Evolutionary conservation across 148 eudicot genomes (phyloP).

Genomic region (Rhododendron molle): DNA sequence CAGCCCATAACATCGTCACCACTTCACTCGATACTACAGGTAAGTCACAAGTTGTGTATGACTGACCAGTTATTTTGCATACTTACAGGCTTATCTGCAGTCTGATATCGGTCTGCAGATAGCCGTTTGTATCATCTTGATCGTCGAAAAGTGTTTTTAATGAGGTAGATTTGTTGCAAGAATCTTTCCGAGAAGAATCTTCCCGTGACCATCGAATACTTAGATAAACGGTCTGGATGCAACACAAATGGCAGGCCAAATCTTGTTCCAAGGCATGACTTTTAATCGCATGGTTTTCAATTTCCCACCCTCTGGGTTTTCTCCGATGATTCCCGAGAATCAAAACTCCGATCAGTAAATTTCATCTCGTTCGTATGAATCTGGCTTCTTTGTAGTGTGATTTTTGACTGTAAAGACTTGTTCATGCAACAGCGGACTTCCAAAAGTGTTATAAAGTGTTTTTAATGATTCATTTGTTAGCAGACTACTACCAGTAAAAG

Average conservation of each 20-base stretch:
- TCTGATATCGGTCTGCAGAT: no score
- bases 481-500: not conserved
- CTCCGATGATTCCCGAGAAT: not conserved
- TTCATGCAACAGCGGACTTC: not conserved
- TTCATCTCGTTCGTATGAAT: not conserved
- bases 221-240: not conserved
- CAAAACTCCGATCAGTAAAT: not conserved
- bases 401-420: not conserved
- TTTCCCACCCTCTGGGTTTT: slow-evolving; percentile 17
- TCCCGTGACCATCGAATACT: no score
- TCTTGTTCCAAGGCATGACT: not conserved
- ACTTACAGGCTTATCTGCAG: no score
- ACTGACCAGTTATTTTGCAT: no score
- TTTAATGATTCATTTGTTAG: not conserved
- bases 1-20: not conserved
- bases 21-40: slow-evolving; percentile 9
- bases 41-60: not conserved
- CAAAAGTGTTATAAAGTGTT: not conserved
- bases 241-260: not conserved
- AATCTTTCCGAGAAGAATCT: no score
- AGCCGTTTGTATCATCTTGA: no score
- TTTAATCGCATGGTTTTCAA: slow-evolving; percentile 11
- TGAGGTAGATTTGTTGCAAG: no score
- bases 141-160: no score
- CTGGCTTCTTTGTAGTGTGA: not conserved